Evolutionary conservation across 192 early-diverging fungal species (phyloP), one percentile per base, ranked within the genome.

Genomic region (Coemansia sp.): DNA sequence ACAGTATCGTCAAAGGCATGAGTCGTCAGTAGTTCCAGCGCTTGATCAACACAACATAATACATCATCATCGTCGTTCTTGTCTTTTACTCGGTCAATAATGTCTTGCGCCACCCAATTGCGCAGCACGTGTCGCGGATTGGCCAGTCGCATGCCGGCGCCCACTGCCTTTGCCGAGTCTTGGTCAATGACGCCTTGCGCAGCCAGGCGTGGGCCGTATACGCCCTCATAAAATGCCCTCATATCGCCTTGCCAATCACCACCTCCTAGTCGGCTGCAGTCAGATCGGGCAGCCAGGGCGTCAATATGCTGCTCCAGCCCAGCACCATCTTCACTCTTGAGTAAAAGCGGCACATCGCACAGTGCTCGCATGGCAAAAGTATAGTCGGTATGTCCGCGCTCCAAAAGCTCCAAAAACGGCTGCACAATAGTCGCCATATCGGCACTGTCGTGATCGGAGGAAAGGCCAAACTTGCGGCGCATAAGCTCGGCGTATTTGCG

Each of bases 51-150:
- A 64, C 78, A 84, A 20, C 62, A 40, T 9, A 39, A 11, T 12
- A 82, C 55, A 22, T 77, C 58, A 61, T 83, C 74, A 30, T 74
- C 12, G 12, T 40, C 39, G 7, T 11, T 40, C 7, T 40, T 65
- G 16, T 87, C 84, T 24, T 24, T 24, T 34, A 77, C 70, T 30
- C 76, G 78, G 29, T 81, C 71, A 47, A 89, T 88, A 2, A 90
- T 83, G 38, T 86, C 85, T 60, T 92, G 85, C 3, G 91, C 87
- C 34, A 93, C 86, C 87, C 90, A 92, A 65, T 94, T 93, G 18
- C 93, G 87, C 47, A 93, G 78, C 8, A 91, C 85, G 78, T 89
- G 94, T 41, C 80, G 80, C 7, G 94, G 95, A 66, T 97, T 97
- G 49, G 76, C 70, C 11, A 58, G 44, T 41, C 86, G 74, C 94